Evolutionary conservation across 345 rosid genomes (phyloP), one percentile per base, ranked within the genome.

Genomic region (Turritis glabra): DNA sequence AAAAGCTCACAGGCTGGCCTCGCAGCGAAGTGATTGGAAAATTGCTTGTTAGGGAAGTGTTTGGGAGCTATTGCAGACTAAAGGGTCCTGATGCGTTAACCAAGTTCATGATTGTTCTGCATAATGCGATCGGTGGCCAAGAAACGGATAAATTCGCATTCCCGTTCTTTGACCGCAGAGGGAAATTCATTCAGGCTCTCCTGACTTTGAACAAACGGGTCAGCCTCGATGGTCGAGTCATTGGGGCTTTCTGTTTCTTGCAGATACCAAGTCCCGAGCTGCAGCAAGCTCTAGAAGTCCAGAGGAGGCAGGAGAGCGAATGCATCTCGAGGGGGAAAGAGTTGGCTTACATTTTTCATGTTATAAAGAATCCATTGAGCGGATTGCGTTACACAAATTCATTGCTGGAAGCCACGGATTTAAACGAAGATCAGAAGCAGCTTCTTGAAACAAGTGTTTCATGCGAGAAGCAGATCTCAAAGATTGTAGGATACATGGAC

Each of bases 231-330:
- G 97, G 93, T 19, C 71, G 87, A 78, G 78, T 87, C 60, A 78
- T 87, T 32, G 97, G 97, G 57, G 98, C 93, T 73, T 91, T 94
- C 78, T 91, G 97, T 85, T 91, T 91, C 83, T 71, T 94, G 89
- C 98, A 91, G 81, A 86, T 91, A 78, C 90, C 96, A 17, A 94
- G 96, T 83, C 89, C 87, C 3, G 98, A 94, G 85, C 77, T 94
- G 81, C 97, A 88, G 74, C 90, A 90, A 67, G 87, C 93, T 57
- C 82, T 94, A 78, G 83, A 81, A 47, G 75, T 86, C 73, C 95
- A 91, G 81, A 81, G 88, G 84, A 86, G 83, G 63, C 93, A 89
- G 75, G 95, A 90, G 54, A 86, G 82, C 44, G 83, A 78, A 33
- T 69, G 84, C 68, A 78, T 88, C 78, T 69, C 89, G 11, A 88